Evolutionary conservation across 1,284 basidiomycete genomes (phyloP), one percentile per base, ranked within the genome.

Genomic region (Leccinum fuscescens): DNA sequence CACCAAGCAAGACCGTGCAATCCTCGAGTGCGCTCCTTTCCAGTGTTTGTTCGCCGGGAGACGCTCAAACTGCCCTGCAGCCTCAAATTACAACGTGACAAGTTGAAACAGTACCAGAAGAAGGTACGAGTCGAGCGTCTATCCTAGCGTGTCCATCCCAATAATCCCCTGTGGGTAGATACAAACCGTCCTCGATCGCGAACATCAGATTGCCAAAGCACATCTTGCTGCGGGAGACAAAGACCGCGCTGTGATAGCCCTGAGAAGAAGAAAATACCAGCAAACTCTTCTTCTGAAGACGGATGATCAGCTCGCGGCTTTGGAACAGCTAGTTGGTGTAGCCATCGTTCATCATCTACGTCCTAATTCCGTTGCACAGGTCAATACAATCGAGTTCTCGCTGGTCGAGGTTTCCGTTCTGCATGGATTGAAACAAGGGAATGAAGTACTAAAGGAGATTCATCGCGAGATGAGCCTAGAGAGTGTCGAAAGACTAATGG

Each of bases 341-440:
- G 9, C 54, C 52, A 22, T 61, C 31, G 11, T 59, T 39, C 7
- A 15, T n/a, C 5, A 27, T 29, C 24, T 24, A 15, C 35, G 12
- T 56, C 37, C 31, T 55, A 42, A 60, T 33, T 17, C 35, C 27
- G 24, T 54, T 54, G 6, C 11, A 31, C 48, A 97, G 95, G 94
- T 97, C 5, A 92, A 92, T 7, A 93, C 90, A 0, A 98, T 99
- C 70, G 96, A 99, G 74, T 98, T 97, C 79, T 94, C 96, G 0
- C 82, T 96, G 60, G 89, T 99, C 49, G 93, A 99, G 75, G 88
- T 93, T 49, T 93, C 94, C 4, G 92, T 99, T 15, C 73, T 98
- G 53, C 93, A 94, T 75, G 96, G 96, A 7, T 77, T 99, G 48
- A 86, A 94, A 74, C 93, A 96, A 77, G 96, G 96, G 2, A 97